A percentile compares a stretch with the other conserved stretches of the same genome.
Evolutionary conservation across 2,329 filamentous ascomycete species (phyloP).

Genomic region (Chalaropsis thielavioides): DNA sequence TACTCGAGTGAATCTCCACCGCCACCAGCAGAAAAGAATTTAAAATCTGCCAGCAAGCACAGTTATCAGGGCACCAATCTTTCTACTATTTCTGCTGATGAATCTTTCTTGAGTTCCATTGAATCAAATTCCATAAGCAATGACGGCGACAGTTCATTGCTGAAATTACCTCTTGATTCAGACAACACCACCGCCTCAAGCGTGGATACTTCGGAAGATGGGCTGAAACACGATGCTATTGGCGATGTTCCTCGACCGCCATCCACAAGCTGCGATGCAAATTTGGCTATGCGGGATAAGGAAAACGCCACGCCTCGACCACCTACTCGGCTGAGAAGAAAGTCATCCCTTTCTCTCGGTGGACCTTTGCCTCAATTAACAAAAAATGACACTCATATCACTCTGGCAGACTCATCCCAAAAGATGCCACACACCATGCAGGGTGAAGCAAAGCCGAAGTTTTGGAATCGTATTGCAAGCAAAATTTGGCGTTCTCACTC

Average conservation of each 20-base stretch:
- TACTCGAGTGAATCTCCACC: not conserved
- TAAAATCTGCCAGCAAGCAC: not conserved
- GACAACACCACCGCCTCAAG: not conserved
- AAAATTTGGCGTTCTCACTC: conserved; percentile 6
- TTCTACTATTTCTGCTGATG: not conserved
- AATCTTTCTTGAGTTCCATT: not conserved
- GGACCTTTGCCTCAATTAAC: not conserved
- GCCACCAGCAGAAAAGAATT: not conserved
- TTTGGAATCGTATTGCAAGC: conserved; percentile 14
- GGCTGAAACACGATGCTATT: not conserved
- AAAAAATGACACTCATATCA: not conserved
- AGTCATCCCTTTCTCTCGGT: not conserved
- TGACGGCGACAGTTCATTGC: not conserved
- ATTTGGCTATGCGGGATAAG: conserved; percentile 8
- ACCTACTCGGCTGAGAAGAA: not conserved
- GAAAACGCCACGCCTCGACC: conserved; percentile 8
- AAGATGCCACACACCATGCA: conserved; percentile 5
- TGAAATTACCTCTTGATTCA: not conserved
- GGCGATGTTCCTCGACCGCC: not conserved
- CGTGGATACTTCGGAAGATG: not conserved
- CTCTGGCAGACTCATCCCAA: not conserved
- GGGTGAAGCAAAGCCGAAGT: conserved; percentile 9
- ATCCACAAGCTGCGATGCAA: conserved; percentile 3
- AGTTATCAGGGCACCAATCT: not conserved
- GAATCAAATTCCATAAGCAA: conserved; percentile 1